Conservation (phyloP, 1,284 basidiomycete species). For the Cryptococcus sp. region DNA sequence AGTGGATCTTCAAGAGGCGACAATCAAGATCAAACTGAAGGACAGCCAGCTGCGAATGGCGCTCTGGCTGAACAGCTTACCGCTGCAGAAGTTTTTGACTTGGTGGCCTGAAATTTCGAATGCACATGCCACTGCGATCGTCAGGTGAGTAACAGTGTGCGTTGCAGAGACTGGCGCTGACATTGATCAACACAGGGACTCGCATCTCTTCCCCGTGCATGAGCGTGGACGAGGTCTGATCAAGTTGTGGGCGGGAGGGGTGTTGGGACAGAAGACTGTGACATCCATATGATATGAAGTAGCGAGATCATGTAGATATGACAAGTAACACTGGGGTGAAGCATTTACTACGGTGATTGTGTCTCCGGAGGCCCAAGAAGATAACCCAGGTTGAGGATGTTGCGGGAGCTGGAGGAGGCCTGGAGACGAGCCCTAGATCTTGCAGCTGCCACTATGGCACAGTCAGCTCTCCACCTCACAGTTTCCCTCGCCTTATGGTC, state of each 20-base stretch:
- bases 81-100: conserved; percentile 33
- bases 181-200: conserved; percentile 26
- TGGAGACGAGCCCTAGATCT: neutral
- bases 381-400: too few relatives aligned
- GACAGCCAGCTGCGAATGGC: conserved; percentile 39
- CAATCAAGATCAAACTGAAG: conserved; percentile 28
- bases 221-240: conserved; percentile 39
- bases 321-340: neutral
- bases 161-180: neutral
- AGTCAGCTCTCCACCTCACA: neutral
- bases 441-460: conserved; percentile 1
- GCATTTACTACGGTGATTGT: too few relatives aligned
- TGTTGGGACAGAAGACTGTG: conserved; percentile 6
- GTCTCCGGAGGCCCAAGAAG: too few relatives aligned
- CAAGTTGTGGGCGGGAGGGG: conserved; percentile 33
- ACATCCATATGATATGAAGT: neutral
- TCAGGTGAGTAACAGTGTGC: conserved; percentile 29
- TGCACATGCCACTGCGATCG: conserved; percentile 42
- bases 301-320: neutral
- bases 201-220: conserved; percentile 34
- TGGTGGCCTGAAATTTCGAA: conserved; percentile 44
- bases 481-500: neutral
- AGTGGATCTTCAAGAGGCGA: conserved; percentile 10
- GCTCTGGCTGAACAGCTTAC: conserved; percentile 36
- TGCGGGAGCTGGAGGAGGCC: too few relatives aligned